A percentile compares a stretch with the other conserved stretches of the same genome.
Evolutionary conservation across 2,329 filamentous ascomycete species (phyloP).

Genomic region (Exophiala lecanii-corni): DNA sequence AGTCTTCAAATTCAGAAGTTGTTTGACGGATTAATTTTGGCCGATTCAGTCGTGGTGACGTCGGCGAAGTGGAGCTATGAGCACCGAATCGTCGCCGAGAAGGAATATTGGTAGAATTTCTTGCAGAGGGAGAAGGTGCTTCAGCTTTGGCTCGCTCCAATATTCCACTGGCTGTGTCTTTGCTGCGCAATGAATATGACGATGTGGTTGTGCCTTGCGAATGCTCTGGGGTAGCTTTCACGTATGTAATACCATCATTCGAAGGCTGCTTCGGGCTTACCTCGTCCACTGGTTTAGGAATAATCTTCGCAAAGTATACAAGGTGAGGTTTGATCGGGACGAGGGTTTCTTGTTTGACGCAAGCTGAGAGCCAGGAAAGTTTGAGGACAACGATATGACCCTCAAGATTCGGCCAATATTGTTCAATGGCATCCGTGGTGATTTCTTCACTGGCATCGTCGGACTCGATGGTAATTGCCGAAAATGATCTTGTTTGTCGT

Average conservation of each 20-base stretch:
- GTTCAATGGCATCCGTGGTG: not conserved
- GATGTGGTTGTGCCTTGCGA: not conserved
- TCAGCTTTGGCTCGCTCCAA: conserved; percentile 53
- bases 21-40: conserved; percentile 60
- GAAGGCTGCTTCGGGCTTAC: conserved; percentile 10
- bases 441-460: not conserved
- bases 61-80: conserved; percentile 17
- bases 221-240: conserved; percentile 14
- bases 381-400: conserved; percentile 48
- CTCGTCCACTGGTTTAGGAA: conserved; percentile 33
- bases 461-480: not conserved
- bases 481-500: not conserved
- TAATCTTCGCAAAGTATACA: conserved; percentile 48
- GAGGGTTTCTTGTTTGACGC: conserved; percentile 37
- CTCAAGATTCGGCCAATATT: conserved; percentile 21
- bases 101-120: conserved; percentile 10
- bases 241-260: conserved; percentile 12
- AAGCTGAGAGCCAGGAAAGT: conserved; percentile 52
- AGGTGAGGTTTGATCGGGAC: conserved; percentile 47
- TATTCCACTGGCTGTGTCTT: conserved; percentile 32
- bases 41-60: conserved; percentile 28
- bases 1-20: conserved; percentile 69
- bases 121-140: conserved; percentile 25
- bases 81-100: conserved; percentile 27
- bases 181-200: not conserved